These are phyloP conservation scores for Pseudogymnoascus sp. DNA, from an alignment of 2,329 filamentous ascomycete genomes.

Conservation along the genomic window DNA sequence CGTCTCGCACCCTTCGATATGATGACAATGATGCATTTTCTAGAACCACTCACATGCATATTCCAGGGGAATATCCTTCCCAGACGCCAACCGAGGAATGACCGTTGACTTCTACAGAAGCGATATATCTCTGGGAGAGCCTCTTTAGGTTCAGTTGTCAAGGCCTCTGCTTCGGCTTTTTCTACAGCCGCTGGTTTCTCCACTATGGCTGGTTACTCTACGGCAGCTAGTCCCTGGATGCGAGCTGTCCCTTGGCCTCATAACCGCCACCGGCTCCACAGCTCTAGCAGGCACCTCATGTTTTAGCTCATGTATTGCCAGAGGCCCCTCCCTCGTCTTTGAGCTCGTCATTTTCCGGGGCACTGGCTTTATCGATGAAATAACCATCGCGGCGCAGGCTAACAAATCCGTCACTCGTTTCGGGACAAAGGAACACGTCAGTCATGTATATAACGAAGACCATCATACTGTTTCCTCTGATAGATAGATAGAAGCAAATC, in stretches of 20 bases:
- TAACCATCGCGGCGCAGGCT: neutral
- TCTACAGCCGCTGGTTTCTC: neutral
- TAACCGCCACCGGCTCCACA: neutral
- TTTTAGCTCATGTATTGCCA: neutral
- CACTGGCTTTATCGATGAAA: neutral
- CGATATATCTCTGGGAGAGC: neutral
- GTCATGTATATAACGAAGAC: neutral
- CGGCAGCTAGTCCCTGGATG: neutral
- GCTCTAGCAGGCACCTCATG: neutral
- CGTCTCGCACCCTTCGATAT: neutral
- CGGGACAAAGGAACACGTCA: neutral
- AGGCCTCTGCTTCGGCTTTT: neutral
- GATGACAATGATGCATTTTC: neutral
- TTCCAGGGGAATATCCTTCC: conserved; percentile 4
- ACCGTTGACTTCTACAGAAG: no score
- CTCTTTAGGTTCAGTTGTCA: neutral
- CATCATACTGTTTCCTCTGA: neutral
- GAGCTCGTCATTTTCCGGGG: neutral
- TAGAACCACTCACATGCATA: neutral
- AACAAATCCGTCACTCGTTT: neutral
- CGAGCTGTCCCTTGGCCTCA: neutral
- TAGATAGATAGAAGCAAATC: neutral
- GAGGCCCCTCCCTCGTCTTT: neutral
- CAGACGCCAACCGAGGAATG: neutral
- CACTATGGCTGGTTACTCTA: neutral